Evolutionary conservation across 2,329 filamentous ascomycete genomes (phyloP).

Genomic region (Scedosporium minutisporum): DNA sequence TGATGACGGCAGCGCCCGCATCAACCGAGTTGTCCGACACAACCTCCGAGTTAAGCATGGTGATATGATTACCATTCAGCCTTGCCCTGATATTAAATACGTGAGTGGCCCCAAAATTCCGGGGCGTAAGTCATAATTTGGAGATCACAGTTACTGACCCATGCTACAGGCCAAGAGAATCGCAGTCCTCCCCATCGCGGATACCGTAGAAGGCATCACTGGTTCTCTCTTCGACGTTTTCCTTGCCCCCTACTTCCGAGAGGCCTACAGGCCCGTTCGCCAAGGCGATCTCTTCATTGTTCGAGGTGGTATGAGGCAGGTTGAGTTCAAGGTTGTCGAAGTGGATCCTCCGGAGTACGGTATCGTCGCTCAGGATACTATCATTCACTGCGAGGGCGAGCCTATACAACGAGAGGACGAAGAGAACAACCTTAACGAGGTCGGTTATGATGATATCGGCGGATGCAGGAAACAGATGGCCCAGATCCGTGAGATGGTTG

Average conservation of each 20-base stretch:
- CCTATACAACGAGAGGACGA: slow-evolving; percentile 93
- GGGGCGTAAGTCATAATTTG: background rate
- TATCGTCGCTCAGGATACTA: slow-evolving; percentile 96
- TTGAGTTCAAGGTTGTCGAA: slow-evolving; percentile 99
- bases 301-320: slow-evolving; percentile 95
- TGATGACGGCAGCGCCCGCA: slow-evolving; percentile 90
- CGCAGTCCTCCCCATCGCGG: slow-evolving; percentile 93
- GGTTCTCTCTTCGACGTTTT: slow-evolving; percentile 98
- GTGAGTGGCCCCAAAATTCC: slow-evolving; percentile 45
- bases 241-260: slow-evolving; percentile 98
- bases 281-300: slow-evolving; percentile 98
- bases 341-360: slow-evolving; percentile 97
- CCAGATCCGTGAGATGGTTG: slow-evolving; percentile 96
- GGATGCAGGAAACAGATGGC: slow-evolving; percentile 99
- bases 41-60: slow-evolving; percentile 98
- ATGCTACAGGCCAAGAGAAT: slow-evolving; percentile 81
- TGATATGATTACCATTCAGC: slow-evolving; percentile 92
- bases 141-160: background rate
- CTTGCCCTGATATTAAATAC: slow-evolving; percentile 99
- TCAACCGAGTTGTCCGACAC: slow-evolving; percentile 97
- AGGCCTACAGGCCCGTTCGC: slow-evolving; percentile 93
- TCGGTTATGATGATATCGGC: slow-evolving; percentile 98
- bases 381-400: slow-evolving; percentile 98
- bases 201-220: slow-evolving; percentile 95
- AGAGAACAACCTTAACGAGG: slow-evolving; percentile 98